phyloP scores from a whole-genome alignment of 805 yeast species.

The Sungouiozyma intestinalis region DNA sequence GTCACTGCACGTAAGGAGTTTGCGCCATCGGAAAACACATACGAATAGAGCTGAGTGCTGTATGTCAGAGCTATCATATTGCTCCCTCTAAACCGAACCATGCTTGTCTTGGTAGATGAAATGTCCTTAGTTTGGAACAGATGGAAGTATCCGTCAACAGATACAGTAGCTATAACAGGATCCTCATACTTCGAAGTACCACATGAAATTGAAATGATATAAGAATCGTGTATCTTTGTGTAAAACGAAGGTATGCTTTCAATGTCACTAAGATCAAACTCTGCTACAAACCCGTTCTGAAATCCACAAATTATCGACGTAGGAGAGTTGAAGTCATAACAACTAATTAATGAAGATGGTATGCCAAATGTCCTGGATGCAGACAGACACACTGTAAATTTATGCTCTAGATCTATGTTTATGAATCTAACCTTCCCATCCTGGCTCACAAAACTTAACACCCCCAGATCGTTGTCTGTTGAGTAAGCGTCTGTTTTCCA shows the following conservation, averaged over 20 bases:
- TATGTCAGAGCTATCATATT: constrained; percentile 23
- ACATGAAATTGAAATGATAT: constrained; percentile 27
- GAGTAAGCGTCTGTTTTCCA: constrained; percentile 28
- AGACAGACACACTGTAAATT: constrained; percentile 8
- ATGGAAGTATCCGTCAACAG: constrained; percentile 35
- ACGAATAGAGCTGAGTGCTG: constrained; percentile 28
- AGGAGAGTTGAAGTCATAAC: constrained; percentile 38
- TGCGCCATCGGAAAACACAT: constrained; percentile 34
- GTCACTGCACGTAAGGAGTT: constrained; percentile 30
- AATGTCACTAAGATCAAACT: constrained; percentile 31
- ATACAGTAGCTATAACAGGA: constrained; percentile 26
- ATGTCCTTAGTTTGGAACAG: constrained; percentile 30
- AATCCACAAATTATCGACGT: constrained; percentile 45
- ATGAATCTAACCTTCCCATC: constrained; percentile 49
- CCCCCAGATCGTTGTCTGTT: constrained; percentile 26
- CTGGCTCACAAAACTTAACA: constrained; percentile 42
- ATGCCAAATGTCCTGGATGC: constrained; percentile 23
- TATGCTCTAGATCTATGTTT: constrained; percentile 22
- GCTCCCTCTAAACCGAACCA: constrained; percentile 27
- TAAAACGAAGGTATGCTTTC: constrained; percentile 29
- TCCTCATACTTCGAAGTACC: constrained; percentile 30
- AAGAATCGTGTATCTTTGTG: constrained; percentile 31
- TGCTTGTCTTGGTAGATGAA: constrained; percentile 20
- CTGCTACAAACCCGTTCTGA: constrained; percentile 48
- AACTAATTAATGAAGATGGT: constrained; percentile 30